Evolutionary conservation across 257 asterid genomes (phyloP), one percentile per base, ranked within the genome.

Genomic region (Solanum dulcamara): DNA sequence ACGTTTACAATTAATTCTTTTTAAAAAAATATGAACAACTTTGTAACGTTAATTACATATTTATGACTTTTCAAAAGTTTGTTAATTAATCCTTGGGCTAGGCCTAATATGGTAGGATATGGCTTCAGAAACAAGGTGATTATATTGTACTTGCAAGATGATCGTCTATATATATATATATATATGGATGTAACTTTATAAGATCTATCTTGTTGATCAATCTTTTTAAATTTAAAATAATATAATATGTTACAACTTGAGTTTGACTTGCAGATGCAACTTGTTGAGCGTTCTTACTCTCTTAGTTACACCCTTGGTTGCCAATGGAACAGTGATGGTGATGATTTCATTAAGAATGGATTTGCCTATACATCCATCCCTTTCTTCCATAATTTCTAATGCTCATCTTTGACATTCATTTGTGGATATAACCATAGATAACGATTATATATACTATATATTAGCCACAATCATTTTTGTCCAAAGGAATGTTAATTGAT

Each of bases 211-310:
- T 77, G 42, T 44, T 15, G 26, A 26, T 79, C 64, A 79, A 28
- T 79, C 83, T 79, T 32, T 26, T 79, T 11, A 0, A 71, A 70
- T 79, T 75, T 75, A 26, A 79, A 79, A 28, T 28, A 79, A 79
- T 28, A 48, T 28, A 79, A 26, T 48, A 28, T 48, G 42, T 79
- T 79, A 79, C 64, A 48, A 79, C 83, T 79, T 79, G 83, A 79
- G 62, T 79, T 79, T 79, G 60, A 79, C 64, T 79, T 48, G 64
- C 24, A 79, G 83, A 79, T 79, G 64, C 83, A 79, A 79, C 83
- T 79, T 79, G 83, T 48, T 28, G 64, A 48, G 24, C n/a, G n/a
- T 28, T 48, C 83, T 28, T 48, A 4, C 14, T 79, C 48, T 79
- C 22, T 48, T 30, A 28, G 83, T 28, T 48, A 77, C 17, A 17